phyloP scores from a whole-genome alignment of 106 monocot genomes.

The Dioscorea alata region DNA sequence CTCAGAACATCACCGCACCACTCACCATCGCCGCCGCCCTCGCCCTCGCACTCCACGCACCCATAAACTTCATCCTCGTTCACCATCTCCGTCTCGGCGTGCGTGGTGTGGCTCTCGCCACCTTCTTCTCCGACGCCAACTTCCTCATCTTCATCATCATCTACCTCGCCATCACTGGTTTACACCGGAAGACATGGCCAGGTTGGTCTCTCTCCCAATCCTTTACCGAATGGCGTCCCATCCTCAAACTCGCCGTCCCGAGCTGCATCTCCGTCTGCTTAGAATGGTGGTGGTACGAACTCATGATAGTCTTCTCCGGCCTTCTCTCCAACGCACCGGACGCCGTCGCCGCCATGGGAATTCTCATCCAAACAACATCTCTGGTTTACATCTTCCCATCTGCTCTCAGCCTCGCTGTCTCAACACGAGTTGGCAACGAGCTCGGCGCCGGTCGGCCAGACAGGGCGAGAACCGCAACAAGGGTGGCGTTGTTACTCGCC shows the following conservation, averaged over 20 bases:
- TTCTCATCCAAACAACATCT: slow-evolving; percentile 3
- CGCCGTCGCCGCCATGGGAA: slow-evolving; percentile 3
- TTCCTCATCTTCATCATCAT: slow-evolving; percentile 13
- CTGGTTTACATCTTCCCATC: slow-evolving; percentile 4
- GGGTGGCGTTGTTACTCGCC: not conserved
- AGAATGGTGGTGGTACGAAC: slow-evolving; percentile 8
- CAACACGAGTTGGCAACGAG: slow-evolving; percentile 2
- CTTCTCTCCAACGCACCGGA: not conserved
- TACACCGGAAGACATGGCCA: not conserved
- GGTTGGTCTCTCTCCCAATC: slow-evolving; percentile 5
- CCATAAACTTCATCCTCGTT: slow-evolving; percentile 12
- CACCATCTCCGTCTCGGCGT: not conserved
- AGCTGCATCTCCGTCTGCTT: slow-evolving; percentile 3
- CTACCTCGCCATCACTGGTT: not conserved
- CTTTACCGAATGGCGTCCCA: slow-evolving; percentile 20
- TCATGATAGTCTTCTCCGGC: slow-evolving; percentile 7
- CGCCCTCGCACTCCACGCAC: slow-evolving; percentile 16
- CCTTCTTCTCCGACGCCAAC: slow-evolving; percentile 13
- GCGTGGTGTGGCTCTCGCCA: slow-evolving; percentile 17
- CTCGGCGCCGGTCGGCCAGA: not conserved
- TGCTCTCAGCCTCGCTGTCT: not conserved
- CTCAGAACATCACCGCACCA: slow-evolving; percentile 22
- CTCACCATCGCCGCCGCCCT: slow-evolving; percentile 17
- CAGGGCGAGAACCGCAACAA: not conserved
- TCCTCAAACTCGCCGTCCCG: not conserved